Base-by-base conservation (phyloP, 495 filamentous ascomycete genomes). In the Penicillium coprophilum region DNA sequence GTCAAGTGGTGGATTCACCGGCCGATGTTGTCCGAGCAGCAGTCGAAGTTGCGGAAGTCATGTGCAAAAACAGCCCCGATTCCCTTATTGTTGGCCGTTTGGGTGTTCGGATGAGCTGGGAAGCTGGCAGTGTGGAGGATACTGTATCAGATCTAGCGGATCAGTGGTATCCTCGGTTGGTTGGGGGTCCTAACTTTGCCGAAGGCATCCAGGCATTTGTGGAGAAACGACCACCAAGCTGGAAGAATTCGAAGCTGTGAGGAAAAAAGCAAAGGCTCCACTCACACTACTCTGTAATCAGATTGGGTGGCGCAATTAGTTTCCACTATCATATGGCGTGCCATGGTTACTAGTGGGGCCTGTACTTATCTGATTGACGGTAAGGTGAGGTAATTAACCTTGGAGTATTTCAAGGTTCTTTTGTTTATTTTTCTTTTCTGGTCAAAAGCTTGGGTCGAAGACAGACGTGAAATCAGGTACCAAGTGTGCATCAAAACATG, bases 131-230 rank as follows among this genome's bases (percentile, higher is more conserved):
- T 8, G 85, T 83, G 46, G 84, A 87, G 62, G 80, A 85, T 61
- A 87, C 69, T 27, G 88, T 84, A 20, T 76, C 80, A 55, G 62
- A 77, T 17, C 58, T 89, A 59, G 74, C 79, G 39, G 76, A 80
- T 57, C 79, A 80, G 3, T 78, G 82, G 81, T 92, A 82, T 64
- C 68, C 60, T 49, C 69, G 70, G 56, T 74, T 96, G 50, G 76
- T 85, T 40, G 73, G 61, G 17, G 90, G 88, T 15, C 81, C 85
- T 64, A 94, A 94, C 74, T 87, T 89, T 67, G 78, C 72, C 58
- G 91, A 95, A 73, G 91, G 90, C 0, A 77, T 94, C 38, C 78
- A 66, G 71, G 87, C 87, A 55, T 95, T 95, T 81, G 82, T 88
- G 56, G 89, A 92, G 81, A 91, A 84, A 72, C 77, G 89, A 71